phyloP scores from a whole-genome alignment of 768 basidiomycete species.

The Chlorophyllum brunneum region DNA sequence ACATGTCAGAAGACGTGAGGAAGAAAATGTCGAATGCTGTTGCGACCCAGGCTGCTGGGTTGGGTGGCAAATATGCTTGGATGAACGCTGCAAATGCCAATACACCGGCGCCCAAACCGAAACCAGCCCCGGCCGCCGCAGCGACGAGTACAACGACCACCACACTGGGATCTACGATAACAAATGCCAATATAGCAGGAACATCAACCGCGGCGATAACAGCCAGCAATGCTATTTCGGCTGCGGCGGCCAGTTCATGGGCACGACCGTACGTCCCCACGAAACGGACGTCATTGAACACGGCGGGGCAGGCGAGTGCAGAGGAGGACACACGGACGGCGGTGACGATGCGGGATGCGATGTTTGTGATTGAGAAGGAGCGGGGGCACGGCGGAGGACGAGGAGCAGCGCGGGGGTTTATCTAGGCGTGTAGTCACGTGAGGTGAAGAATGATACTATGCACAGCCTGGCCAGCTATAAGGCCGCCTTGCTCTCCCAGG shows the following conservation, averaged over 20 bases:
- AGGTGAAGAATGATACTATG: not conserved
- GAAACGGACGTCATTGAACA: conserved; percentile 3
- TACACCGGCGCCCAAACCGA: conserved; percentile 23
- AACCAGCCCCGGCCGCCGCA: conserved; percentile 25
- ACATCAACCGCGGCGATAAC: conserved; percentile 26
- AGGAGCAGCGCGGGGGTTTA: conserved; percentile 64
- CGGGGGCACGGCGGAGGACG: conserved; percentile 78
- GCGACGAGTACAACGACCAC: conserved; percentile 25
- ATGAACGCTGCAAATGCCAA: conserved; percentile 67
- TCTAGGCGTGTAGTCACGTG: not conserved
- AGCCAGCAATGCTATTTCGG: conserved; percentile 22
- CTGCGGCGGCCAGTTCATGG: conserved; percentile 40
- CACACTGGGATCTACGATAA: conserved; percentile 21
- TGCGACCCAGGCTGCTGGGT: conserved; percentile 84
- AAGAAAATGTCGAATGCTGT: conserved; percentile 92
- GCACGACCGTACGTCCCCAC: conserved; percentile 54
- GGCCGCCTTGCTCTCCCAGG: not conserved
- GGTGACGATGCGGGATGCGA: conserved; percentile 73
- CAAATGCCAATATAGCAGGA: conserved; percentile 22
- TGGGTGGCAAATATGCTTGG: conserved; percentile 83
- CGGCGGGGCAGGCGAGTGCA: not conserved
- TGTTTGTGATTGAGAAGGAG: conserved; percentile 85
- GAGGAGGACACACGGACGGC: conserved; percentile 38
- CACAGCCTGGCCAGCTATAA: conserved; percentile 1
- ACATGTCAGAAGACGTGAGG: conserved; percentile 88